These are phyloP conservation scores for Erigeron canadensis DNA, from an alignment of 129 eudicot species.

Conservation along the genomic window DNA sequence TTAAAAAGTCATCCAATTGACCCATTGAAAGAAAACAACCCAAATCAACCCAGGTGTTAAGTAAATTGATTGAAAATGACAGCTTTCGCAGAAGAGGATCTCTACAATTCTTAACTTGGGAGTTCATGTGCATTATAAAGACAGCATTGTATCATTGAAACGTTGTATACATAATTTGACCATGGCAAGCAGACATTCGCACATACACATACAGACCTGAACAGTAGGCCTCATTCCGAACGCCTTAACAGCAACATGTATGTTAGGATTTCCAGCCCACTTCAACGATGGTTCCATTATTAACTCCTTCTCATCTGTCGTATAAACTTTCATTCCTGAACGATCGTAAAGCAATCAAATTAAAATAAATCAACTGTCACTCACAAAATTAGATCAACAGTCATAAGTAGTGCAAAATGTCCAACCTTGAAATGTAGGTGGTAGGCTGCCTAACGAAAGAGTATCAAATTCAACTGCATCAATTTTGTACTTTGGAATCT, in stretches of 20 bases:
- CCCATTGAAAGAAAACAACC: neutral
- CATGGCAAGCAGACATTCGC: neutral
- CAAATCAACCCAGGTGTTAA: neutral
- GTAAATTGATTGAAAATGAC: neutral
- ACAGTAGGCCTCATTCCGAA: slow-evolving; percentile 82
- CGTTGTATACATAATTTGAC: neutral
- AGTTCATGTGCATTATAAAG: neutral
- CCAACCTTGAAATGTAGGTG: slow-evolving; percentile 95
- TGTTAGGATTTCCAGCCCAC: slow-evolving; percentile 94
- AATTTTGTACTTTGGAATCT: slow-evolving; percentile 88
- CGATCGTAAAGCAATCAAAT: neutral
- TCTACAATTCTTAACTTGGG: neutral
- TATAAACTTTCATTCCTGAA: slow-evolving; percentile 87
- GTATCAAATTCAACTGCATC: slow-evolving; percentile 80
- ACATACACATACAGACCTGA: slow-evolving; percentile 51
- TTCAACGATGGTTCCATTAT: slow-evolving; percentile 80
- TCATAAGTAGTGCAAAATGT: neutral
- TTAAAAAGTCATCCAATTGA: neutral
- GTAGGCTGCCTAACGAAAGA: slow-evolving; percentile 78
- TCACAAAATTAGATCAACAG: neutral
- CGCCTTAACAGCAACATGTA: slow-evolving; percentile 76
- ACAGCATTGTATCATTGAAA: neutral
- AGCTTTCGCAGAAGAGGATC: neutral
- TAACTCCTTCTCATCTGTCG: slow-evolving; percentile 80
- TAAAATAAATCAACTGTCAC: neutral